A percentile compares a stretch with the other conserved stretches of the same genome.
Conservation (phyloP, 1,284 basidiomycete species). For the Irpex sp. region DNA sequence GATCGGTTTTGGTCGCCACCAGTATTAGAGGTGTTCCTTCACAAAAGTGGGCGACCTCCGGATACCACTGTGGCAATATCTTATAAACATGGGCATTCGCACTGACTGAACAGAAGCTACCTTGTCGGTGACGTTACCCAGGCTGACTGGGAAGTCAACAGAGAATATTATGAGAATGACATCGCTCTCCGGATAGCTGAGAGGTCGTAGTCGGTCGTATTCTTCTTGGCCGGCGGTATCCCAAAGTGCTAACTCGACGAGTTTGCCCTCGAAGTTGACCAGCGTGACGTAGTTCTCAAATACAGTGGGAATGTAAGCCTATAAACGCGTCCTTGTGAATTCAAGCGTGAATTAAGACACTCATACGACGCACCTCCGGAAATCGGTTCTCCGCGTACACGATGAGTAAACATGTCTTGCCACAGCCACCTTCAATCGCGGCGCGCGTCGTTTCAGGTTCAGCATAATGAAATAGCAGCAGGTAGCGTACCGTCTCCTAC, state of each 20-base stretch:
- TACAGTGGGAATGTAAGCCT: constrained; percentile 97
- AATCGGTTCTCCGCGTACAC: constrained; percentile 98
- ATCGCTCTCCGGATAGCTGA: constrained; percentile 95
- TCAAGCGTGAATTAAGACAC: neutral
- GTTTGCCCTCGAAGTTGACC: constrained; percentile 85
- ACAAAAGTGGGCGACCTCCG: constrained; percentile 97
- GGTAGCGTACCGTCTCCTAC: constrained; percentile 78
- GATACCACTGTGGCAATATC: constrained; percentile 75
- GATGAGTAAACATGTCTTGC: constrained; percentile 90
- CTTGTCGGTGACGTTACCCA: constrained; percentile 94
- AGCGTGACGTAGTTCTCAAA: constrained; percentile 97
- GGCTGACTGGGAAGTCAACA: constrained; percentile 92
- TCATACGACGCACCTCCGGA: constrained; percentile 71
- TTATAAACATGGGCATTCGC: neutral
- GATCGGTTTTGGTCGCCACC: constrained; percentile 92
- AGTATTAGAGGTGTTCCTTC: constrained; percentile 90
- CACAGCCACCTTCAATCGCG: constrained; percentile 59
- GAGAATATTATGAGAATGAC: constrained; percentile 98
- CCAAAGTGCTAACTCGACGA: constrained; percentile 94
- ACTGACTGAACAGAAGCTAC: constrained; percentile 33
- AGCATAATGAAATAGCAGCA: constrained; percentile 26
- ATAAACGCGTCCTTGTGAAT: constrained; percentile 11
- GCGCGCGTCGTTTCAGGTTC: constrained; percentile 3
- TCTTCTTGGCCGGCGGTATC: constrained; percentile 99
- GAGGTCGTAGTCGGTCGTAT: constrained; percentile 90